Evolutionary conservation across 352 stramenopile species (phyloP).

Genomic region (Phytophthora palmivora): DNA sequence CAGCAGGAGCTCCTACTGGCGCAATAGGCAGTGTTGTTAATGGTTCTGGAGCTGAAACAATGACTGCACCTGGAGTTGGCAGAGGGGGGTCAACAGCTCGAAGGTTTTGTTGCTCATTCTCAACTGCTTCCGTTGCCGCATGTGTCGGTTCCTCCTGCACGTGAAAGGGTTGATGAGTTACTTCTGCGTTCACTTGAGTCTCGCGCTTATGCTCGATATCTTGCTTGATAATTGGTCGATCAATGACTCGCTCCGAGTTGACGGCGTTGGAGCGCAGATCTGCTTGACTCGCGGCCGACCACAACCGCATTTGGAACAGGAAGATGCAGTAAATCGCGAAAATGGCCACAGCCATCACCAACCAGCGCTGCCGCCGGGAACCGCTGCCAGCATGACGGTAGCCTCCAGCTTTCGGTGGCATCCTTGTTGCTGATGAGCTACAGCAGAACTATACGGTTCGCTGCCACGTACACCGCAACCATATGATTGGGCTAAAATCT

Average conservation of each 20-base stretch:
- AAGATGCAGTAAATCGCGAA: constrained; percentile 36
- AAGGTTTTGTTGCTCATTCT: constrained; percentile 21
- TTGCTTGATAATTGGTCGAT: constrained; percentile 9
- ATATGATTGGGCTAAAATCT: constrained; percentile 14
- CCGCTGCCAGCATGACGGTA: constrained; percentile 11
- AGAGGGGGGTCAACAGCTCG: constrained; percentile 4
- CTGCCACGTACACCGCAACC: constrained; percentile 17
- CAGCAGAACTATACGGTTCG: constrained; percentile 15
- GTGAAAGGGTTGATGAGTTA: background rate
- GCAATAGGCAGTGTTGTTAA: background rate
- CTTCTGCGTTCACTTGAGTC: constrained; percentile 4
- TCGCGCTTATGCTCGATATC: constrained; percentile 2
- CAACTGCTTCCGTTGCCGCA: background rate
- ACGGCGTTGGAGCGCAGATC: constrained; percentile 41
- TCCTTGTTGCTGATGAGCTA: constrained; percentile 3
- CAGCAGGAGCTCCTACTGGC: constrained; percentile 1
- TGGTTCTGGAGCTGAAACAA: constrained; percentile 5
- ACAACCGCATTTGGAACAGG: constrained; percentile 33
- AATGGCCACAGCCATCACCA: constrained; percentile 9
- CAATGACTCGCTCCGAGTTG: constrained; percentile 17
- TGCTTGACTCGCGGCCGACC: constrained; percentile 23
- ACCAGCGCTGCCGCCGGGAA: constrained; percentile 25
- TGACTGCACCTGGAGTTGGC: constrained; percentile 15
- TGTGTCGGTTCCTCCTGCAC: background rate
- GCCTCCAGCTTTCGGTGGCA: constrained; percentile 22